A percentile compares a stretch with the other conserved stretches of the same genome.
phyloP scores from a whole-genome alignment of 345 rosid genomes.

The Gossypium australe region DNA sequence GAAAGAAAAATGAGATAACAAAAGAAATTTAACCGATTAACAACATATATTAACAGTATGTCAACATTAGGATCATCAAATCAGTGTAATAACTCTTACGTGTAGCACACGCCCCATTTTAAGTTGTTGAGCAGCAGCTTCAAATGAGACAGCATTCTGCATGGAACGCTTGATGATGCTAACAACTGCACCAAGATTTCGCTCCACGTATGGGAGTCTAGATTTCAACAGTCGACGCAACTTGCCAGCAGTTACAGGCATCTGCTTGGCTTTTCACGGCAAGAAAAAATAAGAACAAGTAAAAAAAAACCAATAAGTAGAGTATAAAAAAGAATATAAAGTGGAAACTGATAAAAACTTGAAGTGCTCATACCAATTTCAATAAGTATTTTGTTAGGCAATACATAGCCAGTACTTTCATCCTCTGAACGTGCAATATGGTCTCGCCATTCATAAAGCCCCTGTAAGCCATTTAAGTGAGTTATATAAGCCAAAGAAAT shows the following conservation, averaged over 20 bases:
- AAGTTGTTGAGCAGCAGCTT: constrained; percentile 52
- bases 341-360: constrained; percentile 12
- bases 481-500: background rate
- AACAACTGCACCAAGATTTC: constrained; percentile 50
- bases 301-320: background rate
- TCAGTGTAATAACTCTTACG: constrained; percentile 33
- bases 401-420: constrained; percentile 87
- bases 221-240: constrained; percentile 54
- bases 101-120: constrained; percentile 29
- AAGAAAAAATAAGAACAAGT: constrained; percentile 6
- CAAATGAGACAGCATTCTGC: constrained; percentile 64
- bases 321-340: background rate
- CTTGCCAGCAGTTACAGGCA: constrained; percentile 59
- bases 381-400: constrained; percentile 82
- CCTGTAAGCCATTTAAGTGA: constrained; percentile 43
- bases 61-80: background rate
- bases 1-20: background rate
- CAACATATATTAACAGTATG: background rate
- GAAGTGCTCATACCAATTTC: constrained; percentile 56
- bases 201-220: constrained; percentile 62
- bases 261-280: constrained; percentile 61
- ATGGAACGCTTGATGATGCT: constrained; percentile 57
- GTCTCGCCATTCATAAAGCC: constrained; percentile 86
- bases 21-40: background rate
- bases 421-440: constrained; percentile 71